Evolutionary conservation across 441 rosid species (phyloP).

Genomic region (Daphne laureola): DNA sequence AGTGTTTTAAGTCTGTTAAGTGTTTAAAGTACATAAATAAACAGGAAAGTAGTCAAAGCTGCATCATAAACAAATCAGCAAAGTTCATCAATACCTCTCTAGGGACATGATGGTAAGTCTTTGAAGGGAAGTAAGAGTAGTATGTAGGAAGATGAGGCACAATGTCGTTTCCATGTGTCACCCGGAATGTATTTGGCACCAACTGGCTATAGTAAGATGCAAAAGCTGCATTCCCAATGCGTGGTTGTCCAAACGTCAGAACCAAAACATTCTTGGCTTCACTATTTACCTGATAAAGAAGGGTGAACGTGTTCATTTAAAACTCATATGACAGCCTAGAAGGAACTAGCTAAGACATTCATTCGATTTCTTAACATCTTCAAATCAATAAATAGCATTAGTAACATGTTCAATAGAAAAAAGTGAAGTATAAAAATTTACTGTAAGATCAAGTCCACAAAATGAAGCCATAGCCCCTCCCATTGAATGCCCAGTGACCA

Average conservation of each 20-base stretch:
- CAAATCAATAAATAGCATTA: not conserved
- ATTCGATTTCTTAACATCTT: too few relatives aligned
- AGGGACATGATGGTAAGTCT: slow-evolving; percentile 89
- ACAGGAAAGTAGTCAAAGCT: too few relatives aligned
- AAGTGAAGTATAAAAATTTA: slow-evolving; percentile 17
- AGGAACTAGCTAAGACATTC: not conserved
- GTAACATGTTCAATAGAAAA: not conserved
- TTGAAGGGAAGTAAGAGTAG: slow-evolving; percentile 58
- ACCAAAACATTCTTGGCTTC: slow-evolving; percentile 51
- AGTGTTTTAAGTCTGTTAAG: too few relatives aligned
- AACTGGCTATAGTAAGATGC: slow-evolving; percentile 55
- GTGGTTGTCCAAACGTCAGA: slow-evolving; percentile 92
- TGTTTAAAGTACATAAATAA: not conserved
- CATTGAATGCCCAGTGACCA: slow-evolving; percentile 92
- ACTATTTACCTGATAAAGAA: slow-evolving; percentile 52
- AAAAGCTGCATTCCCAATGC: slow-evolving; percentile 79
- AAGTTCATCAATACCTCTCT: slow-evolving; percentile 50
- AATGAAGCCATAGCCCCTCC: slow-evolving; percentile 93
- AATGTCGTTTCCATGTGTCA: slow-evolving; percentile 64
- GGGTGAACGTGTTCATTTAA: not conserved
- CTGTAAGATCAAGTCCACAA: slow-evolving; percentile 71
- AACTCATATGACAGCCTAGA: not conserved
- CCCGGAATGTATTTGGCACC: slow-evolving; percentile 61
- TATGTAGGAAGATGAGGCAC: slow-evolving; percentile 91
- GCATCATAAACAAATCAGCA: not conserved